Evolutionary conservation across 345 rosid genomes (phyloP).

Genomic region (Brassica napus): Da-Ae NC_063449.1:30779001-30779500

Average conservation of each 20-base stretch:
- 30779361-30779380: conserved; percentile 19
- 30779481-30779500: conserved; percentile 5
- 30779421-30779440: neutral
- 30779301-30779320: neutral
- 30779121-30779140: too few relatives aligned
- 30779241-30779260: neutral
- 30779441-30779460: conserved; percentile 31
- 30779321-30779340: neutral
- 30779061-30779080: too few relatives aligned
- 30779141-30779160: too few relatives aligned
- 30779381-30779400: neutral
- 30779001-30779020: too few relatives aligned
- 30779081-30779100: too few relatives aligned
- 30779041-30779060: too few relatives aligned
- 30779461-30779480: neutral
- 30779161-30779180: too few relatives aligned
- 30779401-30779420: neutral
- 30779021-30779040: too few relatives aligned
- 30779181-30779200: too few relatives aligned
- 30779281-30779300: conserved; percentile 17
- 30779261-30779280: conserved; percentile 28
- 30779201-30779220: neutral
- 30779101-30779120: too few relatives aligned
- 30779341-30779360: conserved; percentile 30
- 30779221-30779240: neutral